phyloP scores from a whole-genome alignment of 345 rosid species.

The Nephelium lappaceum region DNA sequence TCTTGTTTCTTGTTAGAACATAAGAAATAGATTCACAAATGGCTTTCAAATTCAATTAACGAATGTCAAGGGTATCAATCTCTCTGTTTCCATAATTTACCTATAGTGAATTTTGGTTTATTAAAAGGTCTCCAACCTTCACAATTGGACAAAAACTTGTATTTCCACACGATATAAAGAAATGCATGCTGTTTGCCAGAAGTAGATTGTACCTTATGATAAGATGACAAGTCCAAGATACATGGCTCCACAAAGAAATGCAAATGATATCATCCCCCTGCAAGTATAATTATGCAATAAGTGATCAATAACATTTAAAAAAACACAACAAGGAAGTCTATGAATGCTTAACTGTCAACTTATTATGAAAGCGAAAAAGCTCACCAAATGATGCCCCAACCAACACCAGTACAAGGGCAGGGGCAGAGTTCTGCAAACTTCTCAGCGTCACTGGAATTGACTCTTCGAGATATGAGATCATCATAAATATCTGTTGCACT shows the following conservation, averaged over 20 bases:
- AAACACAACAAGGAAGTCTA: not conserved
- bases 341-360: not conserved
- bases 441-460: slow-evolving; percentile 92
- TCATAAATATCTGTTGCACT: slow-evolving; percentile 76
- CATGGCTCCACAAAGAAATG: slow-evolving; percentile 69
- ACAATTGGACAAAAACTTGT: not conserved
- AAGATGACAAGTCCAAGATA: slow-evolving; percentile 91
- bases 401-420: slow-evolving; percentile 89
- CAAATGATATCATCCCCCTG: slow-evolving; percentile 97
- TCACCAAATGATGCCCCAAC: slow-evolving; percentile 97
- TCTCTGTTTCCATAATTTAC: not conserved
- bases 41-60: not conserved
- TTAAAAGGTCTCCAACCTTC: not conserved
- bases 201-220: slow-evolving; percentile 59
- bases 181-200: not conserved
- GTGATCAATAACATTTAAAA: not conserved
- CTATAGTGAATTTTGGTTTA: not conserved
- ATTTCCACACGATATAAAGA: not conserved
- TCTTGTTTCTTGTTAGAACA: not conserved
- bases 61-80: not conserved
- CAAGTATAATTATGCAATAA: slow-evolving; percentile 23
- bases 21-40: not conserved
- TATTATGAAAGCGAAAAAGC: slow-evolving; percentile 24
- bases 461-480: slow-evolving; percentile 92
- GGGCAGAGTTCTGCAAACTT: slow-evolving; percentile 97